phyloP scores from a whole-genome alignment of 2,329 filamentous ascomycete genomes.

The Coniochaeta pulveracea region DNA sequence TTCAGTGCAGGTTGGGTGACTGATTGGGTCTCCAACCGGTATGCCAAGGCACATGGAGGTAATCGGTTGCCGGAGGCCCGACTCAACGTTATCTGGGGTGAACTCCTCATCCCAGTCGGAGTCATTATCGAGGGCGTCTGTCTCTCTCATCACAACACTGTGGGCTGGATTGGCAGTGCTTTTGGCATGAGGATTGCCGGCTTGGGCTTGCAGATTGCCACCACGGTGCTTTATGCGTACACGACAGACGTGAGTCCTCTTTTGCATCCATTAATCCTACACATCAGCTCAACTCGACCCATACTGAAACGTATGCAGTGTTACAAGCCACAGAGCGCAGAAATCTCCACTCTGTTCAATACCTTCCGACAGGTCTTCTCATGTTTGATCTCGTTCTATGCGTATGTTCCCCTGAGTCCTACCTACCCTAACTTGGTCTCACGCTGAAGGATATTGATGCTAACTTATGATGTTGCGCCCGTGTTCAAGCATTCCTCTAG shows the following conservation, averaged over 20 bases:
- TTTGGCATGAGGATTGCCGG: slow-evolving; percentile 23
- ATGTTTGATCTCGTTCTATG: slow-evolving; percentile 21
- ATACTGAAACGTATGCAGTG: slow-evolving; percentile 8
- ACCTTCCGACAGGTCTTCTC: slow-evolving; percentile 20
- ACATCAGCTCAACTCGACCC: no score
- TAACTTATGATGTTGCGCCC: neutral
- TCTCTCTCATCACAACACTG: slow-evolving; percentile 17
- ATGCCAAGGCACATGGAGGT: slow-evolving; percentile 15
- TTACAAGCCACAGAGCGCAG: slow-evolving; percentile 23
- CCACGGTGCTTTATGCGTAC: slow-evolving; percentile 22
- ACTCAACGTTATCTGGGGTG: slow-evolving; percentile 19
- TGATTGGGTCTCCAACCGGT: slow-evolving; percentile 16
- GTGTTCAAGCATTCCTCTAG: slow-evolving; percentile 14
- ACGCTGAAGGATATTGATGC: no score
- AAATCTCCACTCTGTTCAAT: slow-evolving; percentile 21
- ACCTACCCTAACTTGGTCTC: neutral
- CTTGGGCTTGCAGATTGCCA: slow-evolving; percentile 22
- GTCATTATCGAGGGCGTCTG: slow-evolving; percentile 15
- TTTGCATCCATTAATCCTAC: neutral
- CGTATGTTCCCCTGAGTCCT: slow-evolving; percentile 4
- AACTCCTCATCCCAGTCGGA: slow-evolving; percentile 14
- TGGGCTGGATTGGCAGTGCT: slow-evolving; percentile 20
- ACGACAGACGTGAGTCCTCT: slow-evolving; percentile 15
- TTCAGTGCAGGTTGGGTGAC: slow-evolving; percentile 15
- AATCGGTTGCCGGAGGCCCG: slow-evolving; percentile 18